Percentiles rank a stretch among this genome's conserved stretches.
Evolutionary conservation across 2,329 filamentous ascomycete genomes (phyloP).

Genomic region (Colletotrichum noveboracense): DNA sequence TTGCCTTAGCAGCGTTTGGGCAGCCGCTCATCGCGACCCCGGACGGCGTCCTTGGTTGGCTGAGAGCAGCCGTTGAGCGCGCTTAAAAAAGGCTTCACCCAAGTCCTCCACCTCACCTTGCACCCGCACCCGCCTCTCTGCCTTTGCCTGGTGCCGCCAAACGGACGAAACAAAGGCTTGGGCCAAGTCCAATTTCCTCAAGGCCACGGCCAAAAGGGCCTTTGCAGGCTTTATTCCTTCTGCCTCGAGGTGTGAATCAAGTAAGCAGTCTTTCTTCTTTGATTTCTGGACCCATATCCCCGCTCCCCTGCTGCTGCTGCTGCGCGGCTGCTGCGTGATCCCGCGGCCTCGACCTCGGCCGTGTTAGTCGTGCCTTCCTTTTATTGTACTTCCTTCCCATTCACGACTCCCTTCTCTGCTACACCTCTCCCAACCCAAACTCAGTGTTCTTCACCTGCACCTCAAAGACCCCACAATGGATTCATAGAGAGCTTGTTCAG

Average conservation of each 20-base stretch:
- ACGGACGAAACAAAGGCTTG: slow-evolving; percentile 11
- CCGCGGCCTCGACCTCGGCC: not conserved
- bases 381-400: slow-evolving; percentile 13
- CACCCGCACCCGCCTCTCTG: not conserved
- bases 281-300: not conserved
- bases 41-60: slow-evolving; percentile 22
- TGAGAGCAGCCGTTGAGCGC: slow-evolving; percentile 22
- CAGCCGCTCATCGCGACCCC: slow-evolving; percentile 22
- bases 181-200: slow-evolving; percentile 10
- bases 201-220: slow-evolving; percentile 15
- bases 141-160: slow-evolving; percentile 9
- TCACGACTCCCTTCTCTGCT: not conserved
- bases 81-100: slow-evolving; percentile 14
- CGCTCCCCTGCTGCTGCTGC: not conserved
- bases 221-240: not conserved
- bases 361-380: slow-evolving; percentile 15
- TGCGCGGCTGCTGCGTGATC: slow-evolving; percentile 5
- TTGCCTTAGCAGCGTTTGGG: slow-evolving; percentile 24
- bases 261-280: slow-evolving; percentile 15
- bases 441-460: not conserved
- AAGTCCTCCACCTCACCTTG: not conserved
- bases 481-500: slow-evolving; percentile 19
- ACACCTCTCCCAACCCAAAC: not conserved
- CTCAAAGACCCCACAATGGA: slow-evolving; percentile 14
- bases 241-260: slow-evolving; percentile 13